Conservation (phyloP, 106 monocot genomes). For the Apostasia shenzhenica region DNA sequence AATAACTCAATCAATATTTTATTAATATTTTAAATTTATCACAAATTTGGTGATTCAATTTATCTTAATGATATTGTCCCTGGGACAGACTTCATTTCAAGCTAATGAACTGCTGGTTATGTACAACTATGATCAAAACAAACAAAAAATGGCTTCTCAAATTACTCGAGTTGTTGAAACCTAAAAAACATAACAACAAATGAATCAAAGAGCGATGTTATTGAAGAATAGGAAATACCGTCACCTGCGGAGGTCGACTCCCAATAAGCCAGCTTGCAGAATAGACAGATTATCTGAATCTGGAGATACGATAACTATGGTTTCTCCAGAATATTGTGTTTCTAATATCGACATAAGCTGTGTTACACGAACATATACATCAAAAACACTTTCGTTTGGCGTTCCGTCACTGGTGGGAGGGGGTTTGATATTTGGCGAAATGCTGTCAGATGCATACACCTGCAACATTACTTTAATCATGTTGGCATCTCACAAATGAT, state of each 20-base stretch:
- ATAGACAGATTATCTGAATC: constrained; percentile 86
- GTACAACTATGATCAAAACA: no score
- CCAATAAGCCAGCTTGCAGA: constrained; percentile 74
- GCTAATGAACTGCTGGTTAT: no score
- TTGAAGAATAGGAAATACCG: not conserved
- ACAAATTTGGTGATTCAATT: no score
- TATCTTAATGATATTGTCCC: no score
- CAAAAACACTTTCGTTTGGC: constrained; percentile 86
- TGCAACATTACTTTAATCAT: constrained; percentile 13
- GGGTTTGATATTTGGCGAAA: constrained; percentile 75
- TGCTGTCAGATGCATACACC: constrained; percentile 68
- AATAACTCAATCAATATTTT: no score
- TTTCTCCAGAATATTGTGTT: constrained; percentile 82
- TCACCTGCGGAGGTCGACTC: constrained; percentile 78
- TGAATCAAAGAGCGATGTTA: not conserved
- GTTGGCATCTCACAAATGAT: no score
- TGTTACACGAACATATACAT: constrained; percentile 82
- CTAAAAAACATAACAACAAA: no score
- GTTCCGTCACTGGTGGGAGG: constrained; percentile 78
- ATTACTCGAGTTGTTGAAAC: no score
- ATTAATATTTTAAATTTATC: no score
- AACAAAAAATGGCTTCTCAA: no score
- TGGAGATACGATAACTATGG: constrained; percentile 74
- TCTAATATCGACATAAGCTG: constrained; percentile 91
- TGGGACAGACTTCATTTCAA: no score